Percentiles rank a stretch among this genome's conserved stretches.
Evolutionary conservation across 176 grass and related monocot genomes (phyloP).

Genomic region (Raddia distichophylla): DNA sequence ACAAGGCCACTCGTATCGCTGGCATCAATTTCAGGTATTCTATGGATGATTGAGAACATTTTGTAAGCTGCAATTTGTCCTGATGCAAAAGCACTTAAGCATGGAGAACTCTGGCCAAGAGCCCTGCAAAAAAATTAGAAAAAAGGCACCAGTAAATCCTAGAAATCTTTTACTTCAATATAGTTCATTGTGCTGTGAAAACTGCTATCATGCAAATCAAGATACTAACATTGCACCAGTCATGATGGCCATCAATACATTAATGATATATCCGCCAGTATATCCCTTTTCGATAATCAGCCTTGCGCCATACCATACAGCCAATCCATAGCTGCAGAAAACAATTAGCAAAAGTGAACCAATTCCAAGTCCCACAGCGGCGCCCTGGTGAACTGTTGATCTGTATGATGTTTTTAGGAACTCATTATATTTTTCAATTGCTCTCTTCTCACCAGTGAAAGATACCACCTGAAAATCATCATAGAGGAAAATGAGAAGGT

Average conservation of each 20-base stretch:
- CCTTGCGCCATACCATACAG: constrained; percentile 73
- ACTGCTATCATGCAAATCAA: constrained; percentile 15
- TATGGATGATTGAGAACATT: constrained; percentile 77
- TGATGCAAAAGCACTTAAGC: constrained; percentile 68
- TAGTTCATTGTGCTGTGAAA: constrained; percentile 23
- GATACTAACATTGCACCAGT: constrained; percentile 79
- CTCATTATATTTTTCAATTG: constrained; percentile 60
- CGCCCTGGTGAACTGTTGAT: constrained; percentile 56
- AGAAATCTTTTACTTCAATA: background rate
- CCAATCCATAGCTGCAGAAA: constrained; percentile 72
- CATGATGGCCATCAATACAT: constrained; percentile 75
- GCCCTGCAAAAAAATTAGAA: constrained; percentile 44
- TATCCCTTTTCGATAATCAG: constrained; percentile 83
- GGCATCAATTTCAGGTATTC: constrained; percentile 62
- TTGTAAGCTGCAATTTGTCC: constrained; percentile 72
- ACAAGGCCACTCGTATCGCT: constrained; percentile 51
- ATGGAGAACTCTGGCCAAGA: constrained; percentile 74
- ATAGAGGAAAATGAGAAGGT: constrained; percentile 13
- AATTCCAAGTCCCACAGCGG: constrained; percentile 52
- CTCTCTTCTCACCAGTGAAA: constrained; percentile 76
- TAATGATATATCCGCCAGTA: constrained; percentile 68
- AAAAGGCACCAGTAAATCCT: constrained; percentile 9
- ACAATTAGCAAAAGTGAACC: constrained; percentile 57
- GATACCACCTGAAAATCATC: constrained; percentile 61
- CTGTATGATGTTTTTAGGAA: constrained; percentile 59